Conservation (phyloP, 768 basidiomycete species). For the Rhizopogon vinicolor region DNA sequence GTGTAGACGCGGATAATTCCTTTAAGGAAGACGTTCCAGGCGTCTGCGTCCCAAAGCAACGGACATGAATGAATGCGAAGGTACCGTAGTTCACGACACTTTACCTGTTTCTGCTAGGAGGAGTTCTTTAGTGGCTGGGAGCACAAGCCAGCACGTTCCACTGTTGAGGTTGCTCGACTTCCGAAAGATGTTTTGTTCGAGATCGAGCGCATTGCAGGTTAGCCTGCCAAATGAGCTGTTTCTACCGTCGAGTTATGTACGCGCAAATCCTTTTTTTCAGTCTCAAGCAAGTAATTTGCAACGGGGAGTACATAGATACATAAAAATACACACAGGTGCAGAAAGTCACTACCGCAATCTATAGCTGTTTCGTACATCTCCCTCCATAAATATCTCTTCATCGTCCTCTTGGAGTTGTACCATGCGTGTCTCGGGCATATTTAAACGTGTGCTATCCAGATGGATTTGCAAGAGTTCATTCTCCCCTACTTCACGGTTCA, state of each 20-base stretch:
- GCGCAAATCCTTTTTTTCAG: no score
- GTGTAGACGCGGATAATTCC: no score
- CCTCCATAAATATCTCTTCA: no score
- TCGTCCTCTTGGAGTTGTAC: not conserved
- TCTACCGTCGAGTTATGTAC: not conserved
- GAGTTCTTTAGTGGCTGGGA: slow-evolving; percentile 66
- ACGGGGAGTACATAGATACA: no score
- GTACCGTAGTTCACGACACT: no score
- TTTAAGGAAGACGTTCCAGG: no score
- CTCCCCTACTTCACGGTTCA: not conserved
- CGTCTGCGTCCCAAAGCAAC: no score
- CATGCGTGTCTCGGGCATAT: not conserved
- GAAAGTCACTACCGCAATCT: not conserved
- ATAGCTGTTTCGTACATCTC: no score
- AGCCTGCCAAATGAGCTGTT: not conserved
- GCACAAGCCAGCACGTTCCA: slow-evolving; percentile 90
- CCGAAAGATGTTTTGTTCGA: slow-evolving; percentile 92
- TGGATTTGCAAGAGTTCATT: not conserved
- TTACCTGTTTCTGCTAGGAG: slow-evolving; percentile 40
- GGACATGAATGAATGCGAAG: no score
- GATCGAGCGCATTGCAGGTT: slow-evolving; percentile 87
- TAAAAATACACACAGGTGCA: not conserved
- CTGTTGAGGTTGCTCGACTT: slow-evolving; percentile 84
- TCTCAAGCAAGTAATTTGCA: no score
- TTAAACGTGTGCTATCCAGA: not conserved